A percentile compares a stretch with the other conserved stretches of the same genome.
phyloP scores from a whole-genome alignment of 208 protist species.

The Trypanosoma congolense region DNA sequence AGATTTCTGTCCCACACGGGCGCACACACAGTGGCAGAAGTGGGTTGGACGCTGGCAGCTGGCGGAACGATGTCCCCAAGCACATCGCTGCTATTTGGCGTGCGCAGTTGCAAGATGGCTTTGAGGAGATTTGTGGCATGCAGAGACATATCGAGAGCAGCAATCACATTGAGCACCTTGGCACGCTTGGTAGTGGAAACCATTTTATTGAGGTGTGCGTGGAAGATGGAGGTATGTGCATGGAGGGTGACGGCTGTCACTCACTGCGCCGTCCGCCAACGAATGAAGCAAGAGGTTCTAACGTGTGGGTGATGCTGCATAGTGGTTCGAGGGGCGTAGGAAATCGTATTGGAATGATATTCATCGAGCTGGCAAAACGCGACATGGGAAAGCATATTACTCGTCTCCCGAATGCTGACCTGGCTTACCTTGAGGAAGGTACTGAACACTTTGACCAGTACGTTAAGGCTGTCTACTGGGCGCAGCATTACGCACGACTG shows the following conservation, averaged over 20 bases:
- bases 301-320: slow-evolving; percentile 90
- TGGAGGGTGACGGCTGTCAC: not conserved
- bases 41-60: slow-evolving; percentile 57
- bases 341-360: slow-evolving; percentile 78
- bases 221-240: slow-evolving; percentile 37
- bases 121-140: slow-evolving; percentile 52
- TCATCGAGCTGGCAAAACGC: slow-evolving; percentile 80
- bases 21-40: slow-evolving; percentile 59
- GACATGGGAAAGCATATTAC: slow-evolving; percentile 61
- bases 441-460: slow-evolving; percentile 81
- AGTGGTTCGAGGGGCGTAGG: slow-evolving; percentile 85
- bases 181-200: slow-evolving; percentile 86
- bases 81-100: slow-evolving; percentile 48
- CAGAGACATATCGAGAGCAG: slow-evolving; percentile 37
- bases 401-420: slow-evolving; percentile 51
- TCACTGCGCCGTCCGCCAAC: too few species aligned
- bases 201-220: slow-evolving; percentile 90
- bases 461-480: slow-evolving; percentile 78
- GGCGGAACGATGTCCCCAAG: slow-evolving; percentile 48
- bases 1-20: slow-evolving; percentile 74
- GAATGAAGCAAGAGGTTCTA: too few species aligned
- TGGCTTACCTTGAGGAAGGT: slow-evolving; percentile 81
- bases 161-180: slow-evolving; percentile 84
- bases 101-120: slow-evolving; percentile 48
- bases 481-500: slow-evolving; percentile 66